A percentile compares a stretch with the other conserved stretches of the same genome.
These are phyloP conservation scores for Podospora pseudocomata DNA, from an alignment of 495 filamentous ascomycete genomes.

Conservation along the genomic window DNA sequence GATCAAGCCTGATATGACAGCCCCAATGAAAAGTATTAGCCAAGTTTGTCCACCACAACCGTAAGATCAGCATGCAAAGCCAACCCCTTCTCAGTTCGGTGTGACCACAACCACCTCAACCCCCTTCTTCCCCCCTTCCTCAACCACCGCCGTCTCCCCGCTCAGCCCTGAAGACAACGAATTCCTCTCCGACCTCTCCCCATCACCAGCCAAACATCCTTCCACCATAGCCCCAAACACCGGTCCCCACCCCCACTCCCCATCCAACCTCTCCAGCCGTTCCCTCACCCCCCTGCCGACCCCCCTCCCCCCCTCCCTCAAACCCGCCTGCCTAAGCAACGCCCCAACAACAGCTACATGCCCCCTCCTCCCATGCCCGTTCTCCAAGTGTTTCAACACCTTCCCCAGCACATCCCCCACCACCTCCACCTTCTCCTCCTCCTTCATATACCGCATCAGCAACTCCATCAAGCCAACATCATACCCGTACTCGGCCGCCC, in stretches of 20 bases:
- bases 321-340: neutral
- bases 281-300: neutral
- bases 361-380: neutral
- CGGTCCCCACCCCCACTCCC: neutral
- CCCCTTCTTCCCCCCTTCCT: neutral
- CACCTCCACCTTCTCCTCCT: neutral
- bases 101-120: neutral
- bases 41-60: neutral
- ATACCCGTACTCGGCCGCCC: constrained; percentile 13
- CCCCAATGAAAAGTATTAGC: neutral
- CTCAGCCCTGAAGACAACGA: neutral
- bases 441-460: neutral
- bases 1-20: neutral
- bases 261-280: neutral
- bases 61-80: neutral
- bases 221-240: neutral
- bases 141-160: neutral
- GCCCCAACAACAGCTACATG: neutral
- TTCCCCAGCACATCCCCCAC: neutral
- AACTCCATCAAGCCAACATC: neutral
- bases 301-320: neutral
- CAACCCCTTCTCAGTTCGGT: neutral
- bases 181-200: neutral
- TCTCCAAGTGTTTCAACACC: neutral
- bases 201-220: neutral